Base-by-base conservation (phyloP, 768 basidiomycete genomes). In the Tylopilus rubrobrunneus region DNA sequence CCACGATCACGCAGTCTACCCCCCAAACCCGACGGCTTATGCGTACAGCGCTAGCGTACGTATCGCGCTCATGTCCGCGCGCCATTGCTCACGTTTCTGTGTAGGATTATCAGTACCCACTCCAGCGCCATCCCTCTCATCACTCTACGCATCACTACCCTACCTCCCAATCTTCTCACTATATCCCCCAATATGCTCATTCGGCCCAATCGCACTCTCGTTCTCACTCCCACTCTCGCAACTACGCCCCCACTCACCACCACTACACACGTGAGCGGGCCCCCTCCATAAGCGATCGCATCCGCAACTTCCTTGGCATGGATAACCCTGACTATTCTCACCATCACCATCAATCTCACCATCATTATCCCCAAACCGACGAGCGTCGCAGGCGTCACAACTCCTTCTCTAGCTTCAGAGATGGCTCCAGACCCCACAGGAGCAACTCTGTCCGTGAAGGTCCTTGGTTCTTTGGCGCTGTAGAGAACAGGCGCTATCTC, bases 281-380 rank as follows among this genome's bases (percentile, higher is more conserved):
- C 23, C 53, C 62, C 3, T 66, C 69, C 15, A 25, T 77, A 4
- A 60, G 71, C 29, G 73, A 74, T 39, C 76, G 76, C 52, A 55
- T 77, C 40, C 73, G 71, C 48, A 52, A 63, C 28, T 67, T 75
- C 53, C 70, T 76, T 52, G 76, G 75, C 50, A 45, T 71, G 2
- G 62, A 65, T 31, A 53, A 41, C 1, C 11, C 64, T 29, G 52
- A 49, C 1, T 33, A 55, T 31, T 8, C 19, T 5, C 34, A 47
- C n/a, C 31, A 53, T 14, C n/a, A 34, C n/a, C 52, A 54, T 14
- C 57, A 60, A 48, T 42, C 57, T 36, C 50, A 37, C 12, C 43
- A 34, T 31, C 23, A 52, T 17, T 7, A 46, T 19, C 4, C 39
- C 17, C 45, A 58, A 33, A 25, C 31, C 9, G 48, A 65, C 8